Percentiles rank a stretch among this genome's conserved stretches.
These are phyloP conservation scores for Phytopythium cucurbitacearum DNA, from an alignment of 352 stramenopile genomes.

Conservation along the genomic window DNA sequence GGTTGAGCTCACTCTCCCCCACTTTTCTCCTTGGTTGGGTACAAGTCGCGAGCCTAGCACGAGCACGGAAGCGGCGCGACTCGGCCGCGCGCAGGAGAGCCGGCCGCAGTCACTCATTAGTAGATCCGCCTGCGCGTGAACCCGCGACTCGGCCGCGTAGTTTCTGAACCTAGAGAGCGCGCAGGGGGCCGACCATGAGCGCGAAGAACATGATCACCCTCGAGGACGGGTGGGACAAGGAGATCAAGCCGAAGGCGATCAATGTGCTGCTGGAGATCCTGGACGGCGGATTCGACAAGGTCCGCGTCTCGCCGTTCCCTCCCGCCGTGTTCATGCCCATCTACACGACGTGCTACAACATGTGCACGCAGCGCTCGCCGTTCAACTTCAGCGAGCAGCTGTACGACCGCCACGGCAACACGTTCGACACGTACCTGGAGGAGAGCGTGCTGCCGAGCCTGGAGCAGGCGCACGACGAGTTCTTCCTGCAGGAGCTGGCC, in stretches of 20 bases:
- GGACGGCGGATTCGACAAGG: slow-evolving; percentile 83
- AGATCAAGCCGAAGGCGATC: slow-evolving; percentile 89
- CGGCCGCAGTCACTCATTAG: no score
- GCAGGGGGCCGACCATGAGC: slow-evolving; percentile 35
- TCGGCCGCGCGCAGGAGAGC: neutral
- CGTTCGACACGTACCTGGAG: slow-evolving; percentile 85
- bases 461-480: slow-evolving; percentile 88
- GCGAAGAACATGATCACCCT: slow-evolving; percentile 80
- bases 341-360: slow-evolving; percentile 97
- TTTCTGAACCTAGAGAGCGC: neutral
- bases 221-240: slow-evolving; percentile 81
- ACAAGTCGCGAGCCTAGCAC: no score
- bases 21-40: no score
- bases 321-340: slow-evolving; percentile 87
- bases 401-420: slow-evolving; percentile 95
- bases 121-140: no score
- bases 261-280: slow-evolving; percentile 85
- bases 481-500: slow-evolving; percentile 97
- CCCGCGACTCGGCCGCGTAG: neutral
- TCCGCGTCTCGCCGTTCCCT: slow-evolving; percentile 77
- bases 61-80: no score
- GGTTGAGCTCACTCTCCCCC: no score
- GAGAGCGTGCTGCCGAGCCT: slow-evolving; percentile 89
- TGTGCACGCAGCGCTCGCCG: slow-evolving; percentile 98
- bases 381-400: slow-evolving; percentile 99